A percentile compares a stretch with the other conserved stretches of the same genome.
Evolutionary conservation across 768 basidiomycete species (phyloP).

Genomic region (Lentinula guzmanii): DNA sequence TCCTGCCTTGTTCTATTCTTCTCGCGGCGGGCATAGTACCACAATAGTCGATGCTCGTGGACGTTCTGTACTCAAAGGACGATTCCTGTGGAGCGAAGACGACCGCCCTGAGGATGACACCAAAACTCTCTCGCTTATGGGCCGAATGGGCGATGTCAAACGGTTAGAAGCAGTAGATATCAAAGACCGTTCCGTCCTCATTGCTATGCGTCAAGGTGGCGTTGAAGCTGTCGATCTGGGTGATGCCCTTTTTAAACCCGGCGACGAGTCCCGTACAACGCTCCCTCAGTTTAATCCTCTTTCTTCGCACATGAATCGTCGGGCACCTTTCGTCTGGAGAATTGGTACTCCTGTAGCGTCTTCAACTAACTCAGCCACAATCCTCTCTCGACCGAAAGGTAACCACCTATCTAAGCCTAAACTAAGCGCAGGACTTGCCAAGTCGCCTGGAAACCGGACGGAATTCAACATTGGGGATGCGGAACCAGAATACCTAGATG

Average conservation of each 20-base stretch:
- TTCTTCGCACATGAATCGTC: constrained; percentile 55
- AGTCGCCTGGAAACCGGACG: constrained; percentile 38
- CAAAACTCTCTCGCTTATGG: constrained; percentile 19
- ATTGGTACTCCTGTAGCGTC: constrained; percentile 66
- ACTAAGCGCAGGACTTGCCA: constrained; percentile 37
- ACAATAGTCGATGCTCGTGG: constrained; percentile 84
- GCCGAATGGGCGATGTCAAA: constrained; percentile 76
- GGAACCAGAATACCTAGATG: constrained; percentile 53
- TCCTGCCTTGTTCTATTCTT: constrained; percentile 81
- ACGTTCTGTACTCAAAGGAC: constrained; percentile 75
- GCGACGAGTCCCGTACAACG: constrained; percentile 67
- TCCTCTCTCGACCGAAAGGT: constrained; percentile 21
- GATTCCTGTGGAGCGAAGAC: constrained; percentile 74
- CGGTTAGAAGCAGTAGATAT: constrained; percentile 81
- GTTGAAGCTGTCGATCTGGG: constrained; percentile 75
- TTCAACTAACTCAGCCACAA: constrained; percentile 29
- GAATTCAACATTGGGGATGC: constrained; percentile 49
- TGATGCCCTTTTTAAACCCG: constrained; percentile 75
- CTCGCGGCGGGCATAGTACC: constrained; percentile 87
- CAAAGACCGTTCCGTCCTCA: constrained; percentile 66
- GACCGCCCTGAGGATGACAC: constrained; percentile 39
- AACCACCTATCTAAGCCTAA: constrained; percentile 40
- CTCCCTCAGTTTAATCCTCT: constrained; percentile 70
- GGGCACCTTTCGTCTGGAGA: constrained; percentile 76
- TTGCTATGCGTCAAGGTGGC: constrained; percentile 84